Evolutionary conservation across 176 grass and related monocot species (phyloP).

Genomic region (Hyparrhenia diplandra): DNA sequence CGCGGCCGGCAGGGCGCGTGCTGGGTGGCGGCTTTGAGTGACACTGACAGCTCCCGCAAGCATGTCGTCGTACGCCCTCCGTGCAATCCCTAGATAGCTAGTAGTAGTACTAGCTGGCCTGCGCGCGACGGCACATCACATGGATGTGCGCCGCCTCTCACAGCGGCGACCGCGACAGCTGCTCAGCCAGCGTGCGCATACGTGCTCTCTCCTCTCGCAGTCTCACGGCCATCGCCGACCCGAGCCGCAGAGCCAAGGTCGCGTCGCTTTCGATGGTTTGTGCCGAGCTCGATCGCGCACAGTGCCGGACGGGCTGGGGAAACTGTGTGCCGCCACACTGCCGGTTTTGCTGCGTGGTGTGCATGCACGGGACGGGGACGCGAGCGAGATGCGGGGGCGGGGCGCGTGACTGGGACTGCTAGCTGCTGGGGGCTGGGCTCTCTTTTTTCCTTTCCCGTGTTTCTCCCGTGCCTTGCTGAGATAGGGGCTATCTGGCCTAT

Average conservation of each 20-base stretch:
- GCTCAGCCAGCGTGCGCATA: neutral
- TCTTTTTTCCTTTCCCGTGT: neutral
- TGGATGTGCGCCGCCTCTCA: neutral
- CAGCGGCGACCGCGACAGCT: neutral
- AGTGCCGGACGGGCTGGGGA: no score
- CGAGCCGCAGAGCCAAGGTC: no score
- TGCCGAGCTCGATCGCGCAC: no score
- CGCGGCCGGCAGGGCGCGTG: no score
- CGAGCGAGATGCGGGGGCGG: no score
- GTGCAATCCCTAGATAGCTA: no score
- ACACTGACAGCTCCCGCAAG: neutral
- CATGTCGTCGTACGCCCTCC: neutral
- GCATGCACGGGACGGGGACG: no score
- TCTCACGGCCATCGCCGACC: neutral
- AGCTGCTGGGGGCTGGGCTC: neutral
- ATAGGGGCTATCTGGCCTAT: neutral
- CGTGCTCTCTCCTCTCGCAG: neutral
- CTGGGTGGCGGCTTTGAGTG: no score
- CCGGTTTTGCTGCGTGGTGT: neutral
- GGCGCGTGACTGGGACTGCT: no score
- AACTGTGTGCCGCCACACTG: neutral
- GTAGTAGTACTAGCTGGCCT: no score
- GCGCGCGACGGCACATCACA: slow-evolving; percentile 14
- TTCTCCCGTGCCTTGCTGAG: neutral
- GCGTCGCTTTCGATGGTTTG: neutral